These are phyloP conservation scores for Fomitopsis schrenkii DNA, from an alignment of 1,284 basidiomycete genomes.

Conservation along the genomic window DNA sequence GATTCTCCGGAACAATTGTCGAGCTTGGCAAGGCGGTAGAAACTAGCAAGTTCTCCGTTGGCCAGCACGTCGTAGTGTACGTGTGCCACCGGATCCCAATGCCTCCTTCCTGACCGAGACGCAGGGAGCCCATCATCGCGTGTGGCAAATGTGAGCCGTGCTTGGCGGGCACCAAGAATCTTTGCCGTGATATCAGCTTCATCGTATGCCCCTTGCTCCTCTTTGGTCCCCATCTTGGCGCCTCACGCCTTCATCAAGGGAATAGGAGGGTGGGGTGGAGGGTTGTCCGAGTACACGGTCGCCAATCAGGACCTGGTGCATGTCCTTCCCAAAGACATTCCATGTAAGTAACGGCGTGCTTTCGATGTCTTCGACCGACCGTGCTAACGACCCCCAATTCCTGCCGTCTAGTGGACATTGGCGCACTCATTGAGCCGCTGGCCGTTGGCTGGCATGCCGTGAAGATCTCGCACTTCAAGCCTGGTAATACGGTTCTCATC, in stretches of 20 bases:
- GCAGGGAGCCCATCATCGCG: conserved; percentile 26
- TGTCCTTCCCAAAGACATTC: conserved; percentile 21
- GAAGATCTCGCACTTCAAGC: conserved; percentile 22
- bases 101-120: neutral
- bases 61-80: conserved; percentile 29
- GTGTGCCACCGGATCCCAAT: neutral
- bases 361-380: neutral
- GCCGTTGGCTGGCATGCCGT: conserved; percentile 31
- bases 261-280: conserved; percentile 18
- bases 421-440: conserved; percentile 30
- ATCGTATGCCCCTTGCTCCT: conserved; percentile 19
- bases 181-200: conserved; percentile 22
- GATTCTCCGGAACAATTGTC: conserved; percentile 29
- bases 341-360: conserved; percentile 11
- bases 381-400: too few relatives aligned
- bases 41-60: conserved; percentile 17
- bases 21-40: conserved; percentile 25
- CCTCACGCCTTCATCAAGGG: conserved; percentile 9
- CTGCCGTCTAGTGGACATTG: conserved; percentile 20
- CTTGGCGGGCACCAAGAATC: conserved; percentile 12
- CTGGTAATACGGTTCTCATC: conserved; percentile 25
- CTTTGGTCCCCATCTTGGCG: neutral
- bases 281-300: conserved; percentile 28
- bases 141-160: conserved; percentile 21
- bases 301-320: conserved; percentile 22